Evolutionary conservation across 352 stramenopile genomes (phyloP).

Genomic region (Pythium aphanidermatum): DNA sequence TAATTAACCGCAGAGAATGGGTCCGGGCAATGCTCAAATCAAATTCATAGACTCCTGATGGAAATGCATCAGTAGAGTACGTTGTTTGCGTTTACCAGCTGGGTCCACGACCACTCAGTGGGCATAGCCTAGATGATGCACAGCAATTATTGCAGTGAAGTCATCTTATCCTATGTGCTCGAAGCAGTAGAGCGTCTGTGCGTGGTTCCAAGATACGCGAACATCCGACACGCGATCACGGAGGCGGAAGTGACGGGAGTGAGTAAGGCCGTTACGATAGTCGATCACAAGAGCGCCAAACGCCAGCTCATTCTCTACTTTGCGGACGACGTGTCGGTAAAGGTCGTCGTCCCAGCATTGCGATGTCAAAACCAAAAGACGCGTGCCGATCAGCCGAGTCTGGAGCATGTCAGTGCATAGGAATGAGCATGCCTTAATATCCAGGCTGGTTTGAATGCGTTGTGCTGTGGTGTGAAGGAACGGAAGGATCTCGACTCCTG

Average conservation of each 20-base stretch:
- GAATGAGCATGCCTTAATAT: constrained; percentile 18
- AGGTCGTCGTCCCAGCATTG: constrained; percentile 52
- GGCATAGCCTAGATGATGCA: too few relatives aligned
- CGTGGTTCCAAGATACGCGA: constrained; percentile 35
- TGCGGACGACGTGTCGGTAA: constrained; percentile 24
- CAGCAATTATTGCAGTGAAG: background rate
- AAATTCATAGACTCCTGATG: too few relatives aligned
- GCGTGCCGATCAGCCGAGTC: constrained; percentile 17
- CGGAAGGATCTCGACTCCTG: constrained; percentile 46
- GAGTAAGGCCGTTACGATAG: constrained; percentile 35
- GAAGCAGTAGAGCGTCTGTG: constrained; percentile 37
- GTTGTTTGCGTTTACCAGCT: too few relatives aligned
- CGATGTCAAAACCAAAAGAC: constrained; percentile 45
- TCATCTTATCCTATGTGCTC: background rate
- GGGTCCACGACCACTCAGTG: too few relatives aligned
- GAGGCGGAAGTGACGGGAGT: constrained; percentile 22
- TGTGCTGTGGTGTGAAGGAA: constrained; percentile 29
- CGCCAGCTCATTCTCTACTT: constrained; percentile 37
- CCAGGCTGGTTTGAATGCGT: constrained; percentile 9
- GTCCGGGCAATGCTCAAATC: too few relatives aligned
- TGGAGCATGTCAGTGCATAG: constrained; percentile 38
- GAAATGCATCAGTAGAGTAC: too few relatives aligned
- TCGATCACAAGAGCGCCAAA: constrained; percentile 34
- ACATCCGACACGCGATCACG: constrained; percentile 17
- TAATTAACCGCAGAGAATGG: too few relatives aligned